phyloP scores from a whole-genome alignment of 495 filamentous ascomycete species.

The Tirmania nivea region DNA sequence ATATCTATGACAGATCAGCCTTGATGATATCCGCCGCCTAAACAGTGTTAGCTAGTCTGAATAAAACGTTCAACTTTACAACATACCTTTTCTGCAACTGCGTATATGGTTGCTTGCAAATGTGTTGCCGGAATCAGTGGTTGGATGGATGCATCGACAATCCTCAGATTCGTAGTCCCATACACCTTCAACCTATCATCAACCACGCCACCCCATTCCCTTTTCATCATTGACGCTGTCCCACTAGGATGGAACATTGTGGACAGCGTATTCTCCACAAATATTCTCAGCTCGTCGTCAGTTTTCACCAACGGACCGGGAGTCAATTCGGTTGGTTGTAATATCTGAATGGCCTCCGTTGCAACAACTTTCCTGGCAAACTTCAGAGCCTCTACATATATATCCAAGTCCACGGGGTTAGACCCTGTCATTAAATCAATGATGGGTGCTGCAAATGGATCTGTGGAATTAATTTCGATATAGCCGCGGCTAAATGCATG shows the following conservation, averaged over 20 bases:
- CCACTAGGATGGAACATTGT: slow-evolving; percentile 25
- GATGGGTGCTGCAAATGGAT: slow-evolving; percentile 18
- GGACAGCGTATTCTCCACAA: slow-evolving; percentile 11
- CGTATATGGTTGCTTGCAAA: slow-evolving; percentile 33
- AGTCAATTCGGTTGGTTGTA: slow-evolving; percentile 16
- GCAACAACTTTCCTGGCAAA: slow-evolving; percentile 21
- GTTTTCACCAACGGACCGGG: slow-evolving; percentile 14
- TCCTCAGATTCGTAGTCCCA: slow-evolving; percentile 27
- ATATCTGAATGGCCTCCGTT: slow-evolving; percentile 19
- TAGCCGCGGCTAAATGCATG: slow-evolving; percentile 25
- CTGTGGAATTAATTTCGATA: slow-evolving; percentile 22
- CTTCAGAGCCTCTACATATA: slow-evolving; percentile 3
- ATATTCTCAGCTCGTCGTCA: slow-evolving; percentile 12
- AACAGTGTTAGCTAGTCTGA: not conserved
- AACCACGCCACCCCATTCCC: slow-evolving; percentile 27
- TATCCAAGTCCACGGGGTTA: slow-evolving; percentile 23
- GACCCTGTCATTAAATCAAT: slow-evolving; percentile 23
- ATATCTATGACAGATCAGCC: not conserved
- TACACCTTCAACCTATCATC: slow-evolving; percentile 26
- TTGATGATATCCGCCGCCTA: slow-evolving; percentile 25
- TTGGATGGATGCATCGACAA: slow-evolving; percentile 35
- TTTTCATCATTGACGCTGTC: slow-evolving; percentile 28
- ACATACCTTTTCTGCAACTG: slow-evolving; percentile 34
- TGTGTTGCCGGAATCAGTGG: slow-evolving; percentile 34
- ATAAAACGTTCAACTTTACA: not conserved